These are phyloP conservation scores for Luvunga scandens DNA, from an alignment of 345 rosid species.

Conservation along the genomic window DNA sequence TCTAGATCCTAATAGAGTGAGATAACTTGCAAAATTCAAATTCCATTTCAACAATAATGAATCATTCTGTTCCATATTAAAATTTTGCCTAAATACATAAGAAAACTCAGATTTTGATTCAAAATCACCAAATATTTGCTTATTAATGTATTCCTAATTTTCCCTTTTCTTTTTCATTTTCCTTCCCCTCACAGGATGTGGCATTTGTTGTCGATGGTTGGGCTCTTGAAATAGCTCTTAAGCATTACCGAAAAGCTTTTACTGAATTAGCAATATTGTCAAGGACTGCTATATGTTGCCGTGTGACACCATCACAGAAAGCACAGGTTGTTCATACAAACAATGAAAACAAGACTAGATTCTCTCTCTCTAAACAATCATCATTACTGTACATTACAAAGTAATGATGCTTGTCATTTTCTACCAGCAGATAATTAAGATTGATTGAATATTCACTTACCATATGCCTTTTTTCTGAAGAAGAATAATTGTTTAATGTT, in stretches of 20 bases:
- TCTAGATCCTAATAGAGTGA: background rate
- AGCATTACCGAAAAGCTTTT: constrained; percentile 74
- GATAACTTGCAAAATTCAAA: background rate
- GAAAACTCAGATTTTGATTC: background rate
- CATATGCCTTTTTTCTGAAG: background rate
- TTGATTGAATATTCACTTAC: background rate
- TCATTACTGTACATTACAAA: background rate
- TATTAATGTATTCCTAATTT: background rate
- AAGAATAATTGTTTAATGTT: background rate
- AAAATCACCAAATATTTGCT: background rate
- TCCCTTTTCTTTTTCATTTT: background rate
- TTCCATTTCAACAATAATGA: background rate
- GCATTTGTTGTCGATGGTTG: constrained; percentile 98
- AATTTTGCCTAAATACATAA: background rate
- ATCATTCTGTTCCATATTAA: background rate
- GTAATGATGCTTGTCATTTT: background rate
- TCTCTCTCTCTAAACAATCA: background rate
- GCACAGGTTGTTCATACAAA: constrained; percentile 68
- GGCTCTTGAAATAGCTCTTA: constrained; percentile 95
- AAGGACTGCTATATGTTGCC: constrained; percentile 98
- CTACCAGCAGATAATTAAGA: background rate
- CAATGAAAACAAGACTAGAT: background rate
- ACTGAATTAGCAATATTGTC: constrained; percentile 91
- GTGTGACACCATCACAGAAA: constrained; percentile 96
- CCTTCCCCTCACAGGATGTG: constrained; percentile 54